A percentile compares a stretch with the other conserved stretches of the same genome.
These are phyloP conservation scores for Kwoniella europaea DNA, from an alignment of 768 basidiomycete species.

Conservation along the genomic window DNA sequence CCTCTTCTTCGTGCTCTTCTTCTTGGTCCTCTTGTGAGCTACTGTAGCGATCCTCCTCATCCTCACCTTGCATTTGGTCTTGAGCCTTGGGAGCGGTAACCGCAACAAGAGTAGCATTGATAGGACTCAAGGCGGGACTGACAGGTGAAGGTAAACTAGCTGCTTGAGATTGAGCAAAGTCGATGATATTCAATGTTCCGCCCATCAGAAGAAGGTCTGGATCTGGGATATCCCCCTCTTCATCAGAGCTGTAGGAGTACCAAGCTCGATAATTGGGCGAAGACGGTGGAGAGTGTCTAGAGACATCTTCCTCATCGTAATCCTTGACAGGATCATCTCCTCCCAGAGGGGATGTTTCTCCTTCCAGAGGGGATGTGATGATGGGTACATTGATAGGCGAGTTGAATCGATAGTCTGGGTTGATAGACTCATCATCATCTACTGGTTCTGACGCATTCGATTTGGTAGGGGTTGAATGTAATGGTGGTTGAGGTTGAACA, in stretches of 20 bases:
- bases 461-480: background rate
- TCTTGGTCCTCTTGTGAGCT: background rate
- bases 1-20: conserved; percentile 15
- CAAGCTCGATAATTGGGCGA: conserved; percentile 6
- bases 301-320: background rate
- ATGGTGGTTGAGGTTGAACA: background rate
- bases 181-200: too few relatives aligned
- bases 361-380: background rate
- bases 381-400: background rate
- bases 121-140: too few relatives aligned
- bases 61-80: too few relatives aligned
- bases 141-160: too few relatives aligned
- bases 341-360: background rate
- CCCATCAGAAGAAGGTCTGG: background rate
- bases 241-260: conserved; percentile 25
- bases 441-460: background rate
- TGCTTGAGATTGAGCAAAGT: too few relatives aligned
- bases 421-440: background rate
- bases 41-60: background rate
- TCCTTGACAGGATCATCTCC: background rate
- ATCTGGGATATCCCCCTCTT: background rate
- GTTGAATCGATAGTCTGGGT: background rate
- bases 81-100: too few relatives aligned
- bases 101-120: too few relatives aligned
- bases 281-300: background rate